Base-by-base conservation (phyloP, 2,329 filamentous ascomycete species). In the Diaporthe destruens region DNA sequence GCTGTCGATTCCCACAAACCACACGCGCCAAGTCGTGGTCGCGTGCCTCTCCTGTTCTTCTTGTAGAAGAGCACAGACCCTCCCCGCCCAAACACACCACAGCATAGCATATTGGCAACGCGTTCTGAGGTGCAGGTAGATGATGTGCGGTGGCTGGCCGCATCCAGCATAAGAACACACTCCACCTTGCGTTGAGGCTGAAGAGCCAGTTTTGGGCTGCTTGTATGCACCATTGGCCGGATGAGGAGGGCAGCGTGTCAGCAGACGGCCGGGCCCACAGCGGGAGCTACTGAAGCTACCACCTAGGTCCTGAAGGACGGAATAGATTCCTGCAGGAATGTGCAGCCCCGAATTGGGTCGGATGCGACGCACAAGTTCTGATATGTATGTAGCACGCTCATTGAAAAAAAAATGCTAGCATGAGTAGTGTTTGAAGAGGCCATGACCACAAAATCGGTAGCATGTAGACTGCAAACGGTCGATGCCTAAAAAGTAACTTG, bases 231-330 rank as follows among this genome's bases (percentile, higher is more conserved):
- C 25, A 23, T 25, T 53, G 34, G 47, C 47, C 61, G 12, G 47
- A 14, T 51, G 47, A 51, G 29, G 47, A 25, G 47, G 12, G 29
- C 6, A 12, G 44, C 20, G n/a, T 23, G 59, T 18, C 16, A 65
- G 18, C 25, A 65, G 42, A 59, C 36, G 47, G n/a, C 14, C 11
- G 32, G 61, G 32, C 34, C 61, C 61, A 66, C 61, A 53, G 32
- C 61, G 61, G 61, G 61, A 53, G 61, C 61, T 53, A 66, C 47
- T 23, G n/a, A 14, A 51, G 11, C 47, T 51, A 49, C 39, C 39
- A 23, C 14, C 39, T 42, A 42, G 39, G 39, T 42, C 39, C 47
- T 66, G 14, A 25, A 39, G 32, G 32, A 34, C 61, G 47, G 61
- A 66, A 53, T 29, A 39, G 61, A 39, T 25, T 66, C 44, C 61